A percentile compares a stretch with the other conserved stretches of the same genome.
Conservation (phyloP, 129 eudicot genomes). For the Flaveria trinervia region DNA sequence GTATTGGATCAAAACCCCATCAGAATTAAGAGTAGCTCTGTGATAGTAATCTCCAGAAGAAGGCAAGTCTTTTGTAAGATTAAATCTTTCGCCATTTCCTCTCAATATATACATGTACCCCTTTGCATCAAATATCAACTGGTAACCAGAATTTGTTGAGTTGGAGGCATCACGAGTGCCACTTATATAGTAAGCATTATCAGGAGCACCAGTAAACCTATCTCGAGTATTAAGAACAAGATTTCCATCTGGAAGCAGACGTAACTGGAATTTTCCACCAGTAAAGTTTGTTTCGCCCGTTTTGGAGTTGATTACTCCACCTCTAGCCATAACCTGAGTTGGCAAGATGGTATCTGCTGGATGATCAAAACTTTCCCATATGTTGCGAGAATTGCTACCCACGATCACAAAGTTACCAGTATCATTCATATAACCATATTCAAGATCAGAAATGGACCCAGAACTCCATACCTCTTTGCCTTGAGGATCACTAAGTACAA, state of each 20-base stretch:
- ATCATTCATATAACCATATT: constrained; percentile 28
- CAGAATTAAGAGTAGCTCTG: constrained; percentile 42
- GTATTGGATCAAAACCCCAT: constrained; percentile 54
- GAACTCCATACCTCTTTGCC: constrained; percentile 31
- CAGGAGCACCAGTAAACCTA: background rate
- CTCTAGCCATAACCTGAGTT: constrained; percentile 28
- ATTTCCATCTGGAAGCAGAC: constrained; percentile 42
- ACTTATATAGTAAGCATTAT: constrained; percentile 28
- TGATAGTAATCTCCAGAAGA: constrained; percentile 29
- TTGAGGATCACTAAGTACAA: constrained; percentile 33
- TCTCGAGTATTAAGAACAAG: constrained; percentile 38
- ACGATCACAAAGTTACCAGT: constrained; percentile 39
- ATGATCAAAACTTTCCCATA: constrained; percentile 47
- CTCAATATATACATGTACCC: constrained; percentile 35
- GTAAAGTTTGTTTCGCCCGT: constrained; percentile 32
- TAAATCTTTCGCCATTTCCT: constrained; percentile 29
- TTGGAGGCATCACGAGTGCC: constrained; percentile 15
- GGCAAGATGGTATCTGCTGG: constrained; percentile 54
- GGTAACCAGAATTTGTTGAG: constrained; percentile 24
- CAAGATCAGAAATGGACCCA: background rate
- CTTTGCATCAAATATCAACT: constrained; percentile 29
- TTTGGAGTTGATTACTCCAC: constrained; percentile 24
- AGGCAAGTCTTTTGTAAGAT: constrained; percentile 6
- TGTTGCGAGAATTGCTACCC: background rate
- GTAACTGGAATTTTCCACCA: constrained; percentile 42